These are phyloP conservation scores for Pestalotiopsis sp. DNA, from an alignment of 2,329 filamentous ascomycete species.

Conservation along the genomic window DNA sequence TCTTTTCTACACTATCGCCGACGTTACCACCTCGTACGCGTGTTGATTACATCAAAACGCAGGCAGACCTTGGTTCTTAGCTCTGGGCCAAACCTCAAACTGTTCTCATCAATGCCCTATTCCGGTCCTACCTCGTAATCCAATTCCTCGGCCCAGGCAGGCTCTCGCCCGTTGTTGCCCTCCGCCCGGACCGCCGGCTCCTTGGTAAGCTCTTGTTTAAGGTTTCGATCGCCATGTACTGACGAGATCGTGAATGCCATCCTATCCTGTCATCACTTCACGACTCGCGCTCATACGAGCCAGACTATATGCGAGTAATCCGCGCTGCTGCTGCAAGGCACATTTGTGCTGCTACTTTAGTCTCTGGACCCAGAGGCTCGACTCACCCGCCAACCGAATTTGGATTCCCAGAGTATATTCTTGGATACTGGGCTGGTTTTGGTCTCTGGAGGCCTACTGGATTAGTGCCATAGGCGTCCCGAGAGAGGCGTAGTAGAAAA, in stretches of 20 bases:
- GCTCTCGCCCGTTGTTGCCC: neutral
- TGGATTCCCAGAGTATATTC: neutral
- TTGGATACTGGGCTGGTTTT: neutral
- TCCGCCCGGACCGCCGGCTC: neutral
- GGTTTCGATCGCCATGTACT: neutral
- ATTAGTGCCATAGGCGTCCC: neutral
- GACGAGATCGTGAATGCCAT: neutral
- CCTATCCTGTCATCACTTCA: neutral
- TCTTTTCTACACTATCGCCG: neutral
- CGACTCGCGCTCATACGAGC: neutral
- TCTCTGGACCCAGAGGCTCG: neutral
- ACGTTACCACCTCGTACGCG: neutral
- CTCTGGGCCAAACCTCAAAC: neutral
- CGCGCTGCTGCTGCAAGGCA: neutral
- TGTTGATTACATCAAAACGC: neutral
- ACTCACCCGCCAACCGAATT: neutral
- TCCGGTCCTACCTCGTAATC: neutral
- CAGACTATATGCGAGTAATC: neutral
- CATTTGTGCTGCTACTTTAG: neutral
- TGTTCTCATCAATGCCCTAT: too few species aligned
- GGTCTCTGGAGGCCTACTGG: too few species aligned
- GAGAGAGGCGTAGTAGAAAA: neutral
- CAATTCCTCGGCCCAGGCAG: neutral
- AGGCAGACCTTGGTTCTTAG: neutral
- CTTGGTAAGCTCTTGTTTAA: neutral